Evolutionary conservation across 495 filamentous ascomycete species (phyloP), one percentile per base, ranked within the genome.

Genomic region (Pyronema omphalodes): DNA sequence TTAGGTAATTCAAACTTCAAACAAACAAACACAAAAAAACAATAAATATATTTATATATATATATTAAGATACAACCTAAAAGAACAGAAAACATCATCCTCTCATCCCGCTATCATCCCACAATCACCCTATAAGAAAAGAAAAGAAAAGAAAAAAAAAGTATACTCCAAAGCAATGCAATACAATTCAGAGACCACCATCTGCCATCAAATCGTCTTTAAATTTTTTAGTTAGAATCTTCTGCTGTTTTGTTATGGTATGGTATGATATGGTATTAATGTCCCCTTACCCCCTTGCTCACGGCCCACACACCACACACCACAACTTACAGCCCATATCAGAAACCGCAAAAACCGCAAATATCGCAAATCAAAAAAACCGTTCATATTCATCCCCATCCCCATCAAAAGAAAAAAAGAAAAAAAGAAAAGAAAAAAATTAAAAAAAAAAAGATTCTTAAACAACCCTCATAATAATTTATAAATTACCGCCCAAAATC

Each of bases 401-500:
- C 54, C 40, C 58, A 7, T 35, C 49, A 51, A 35, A 14, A 51
- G 33, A 61, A 57, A 49, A n/a, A 53, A 50, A 37, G 36, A 17
- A 45, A 52, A 57, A 43, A 44, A 41, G 6, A 44, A 46, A 46
- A 51, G 47, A 40, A 40, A 40, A 40, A 41, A 41, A 41, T 12
- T 12, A 41, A 17, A 41, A 17, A 12, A 41, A 23, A 46, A 37
- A 4, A 40, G 36, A 14, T 51, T 23, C 9, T 29, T 50, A 54
- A 50, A 58, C 35, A 47, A 56, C 47, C 47, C 18, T n/a, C 29
- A 41, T 51, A 15, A 37, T 33, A 15, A 48, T 52, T 67, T 73
- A 84, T 60, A 84, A 71, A 60, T 82, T 76, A 48, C 82, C 82
- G 23, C 79, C 79, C 37, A 86, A 71, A 52, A 86, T 70, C 51